These are phyloP conservation scores for Terana coerulea DNA, from an alignment of 768 basidiomycete genomes.

Conservation along the genomic window DNA sequence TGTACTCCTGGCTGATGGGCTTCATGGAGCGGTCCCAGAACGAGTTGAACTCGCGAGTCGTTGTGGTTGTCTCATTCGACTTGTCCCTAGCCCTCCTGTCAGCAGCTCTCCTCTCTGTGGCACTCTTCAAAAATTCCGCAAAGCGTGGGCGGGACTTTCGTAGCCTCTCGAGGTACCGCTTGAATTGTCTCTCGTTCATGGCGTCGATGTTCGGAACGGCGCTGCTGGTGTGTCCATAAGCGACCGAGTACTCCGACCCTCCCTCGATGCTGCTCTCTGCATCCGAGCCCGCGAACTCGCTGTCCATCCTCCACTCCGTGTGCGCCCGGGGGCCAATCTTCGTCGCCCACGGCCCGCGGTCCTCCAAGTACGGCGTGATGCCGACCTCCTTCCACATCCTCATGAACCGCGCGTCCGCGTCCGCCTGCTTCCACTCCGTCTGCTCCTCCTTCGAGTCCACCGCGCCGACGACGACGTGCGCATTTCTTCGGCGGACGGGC, in stretches of 20 bases:
- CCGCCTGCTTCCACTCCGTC: slow-evolving; percentile 72
- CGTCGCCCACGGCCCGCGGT: slow-evolving; percentile 34
- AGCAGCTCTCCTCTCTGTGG: slow-evolving; percentile 10
- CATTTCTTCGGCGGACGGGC: slow-evolving; percentile 56
- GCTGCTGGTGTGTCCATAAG: slow-evolving; percentile 1
- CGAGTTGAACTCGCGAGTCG: background rate
- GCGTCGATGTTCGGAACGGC: slow-evolving; percentile 46
- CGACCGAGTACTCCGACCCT: background rate
- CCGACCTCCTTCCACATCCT: slow-evolving; percentile 64
- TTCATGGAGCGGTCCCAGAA: background rate
- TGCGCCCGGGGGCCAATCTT: slow-evolving; percentile 34
- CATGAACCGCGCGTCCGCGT: slow-evolving; percentile 64
- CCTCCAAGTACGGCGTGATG: slow-evolving; percentile 29
- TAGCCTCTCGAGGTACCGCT: slow-evolving; percentile 54
- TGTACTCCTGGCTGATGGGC: background rate
- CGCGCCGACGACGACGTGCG: slow-evolving; percentile 60
- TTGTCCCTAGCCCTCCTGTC: background rate
- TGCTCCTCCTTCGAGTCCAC: slow-evolving; percentile 74
- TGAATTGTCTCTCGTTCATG: slow-evolving; percentile 59
- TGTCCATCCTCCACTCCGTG: slow-evolving; percentile 37
- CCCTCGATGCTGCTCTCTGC: slow-evolving; percentile 10
- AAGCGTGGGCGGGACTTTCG: slow-evolving; percentile 56
- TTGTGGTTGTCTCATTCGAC: no score
- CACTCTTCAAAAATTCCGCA: slow-evolving; percentile 37
- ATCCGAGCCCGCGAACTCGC: slow-evolving; percentile 34